Percentiles rank a stretch among this genome's conserved stretches.
Conservation (phyloP, 805 yeast species). For the Trichomonascus vanleenenianus region DNA sequence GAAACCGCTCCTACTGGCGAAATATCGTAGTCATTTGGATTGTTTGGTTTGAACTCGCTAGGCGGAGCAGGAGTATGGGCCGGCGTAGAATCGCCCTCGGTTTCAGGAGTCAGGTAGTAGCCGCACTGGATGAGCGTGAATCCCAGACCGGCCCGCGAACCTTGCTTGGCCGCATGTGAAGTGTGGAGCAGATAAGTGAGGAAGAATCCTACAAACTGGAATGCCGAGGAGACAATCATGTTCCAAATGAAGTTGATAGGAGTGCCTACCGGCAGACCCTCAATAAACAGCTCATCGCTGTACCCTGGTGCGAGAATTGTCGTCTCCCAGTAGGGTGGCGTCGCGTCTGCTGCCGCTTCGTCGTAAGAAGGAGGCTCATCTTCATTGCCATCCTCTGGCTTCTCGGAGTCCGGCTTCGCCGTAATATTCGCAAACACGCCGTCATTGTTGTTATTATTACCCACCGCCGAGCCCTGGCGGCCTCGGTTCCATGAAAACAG, state of each 20-base stretch:
- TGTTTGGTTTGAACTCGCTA: constrained; percentile 42
- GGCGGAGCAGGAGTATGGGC: constrained; percentile 13
- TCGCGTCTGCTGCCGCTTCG: constrained; percentile 88
- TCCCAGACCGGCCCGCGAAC: constrained; percentile 89
- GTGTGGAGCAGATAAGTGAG: constrained; percentile 88
- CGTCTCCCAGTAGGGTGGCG: constrained; percentile 97
- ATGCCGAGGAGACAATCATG: constrained; percentile 76
- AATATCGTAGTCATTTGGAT: constrained; percentile 52
- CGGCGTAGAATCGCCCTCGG: constrained; percentile 9
- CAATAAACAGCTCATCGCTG: constrained; percentile 84
- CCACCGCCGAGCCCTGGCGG: too few species aligned
- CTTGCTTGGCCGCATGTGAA: constrained; percentile 94
- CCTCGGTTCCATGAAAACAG: too few species aligned
- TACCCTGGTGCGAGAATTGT: constrained; percentile 69
- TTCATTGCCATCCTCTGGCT: constrained; percentile 26
- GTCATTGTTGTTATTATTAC: constrained; percentile 37
- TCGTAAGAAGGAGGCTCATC: constrained; percentile 83
- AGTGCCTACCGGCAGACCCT: constrained; percentile 93
- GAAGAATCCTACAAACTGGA: constrained; percentile 89
- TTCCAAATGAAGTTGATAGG: constrained; percentile 88
- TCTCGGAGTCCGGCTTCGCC: constrained; percentile 59
- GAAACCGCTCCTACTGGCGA: constrained; percentile 13
- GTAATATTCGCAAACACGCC: constrained; percentile 90
- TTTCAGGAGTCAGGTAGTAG: constrained; percentile 36
- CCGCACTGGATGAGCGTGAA: constrained; percentile 72